These are phyloP conservation scores for Hypoxylon sp. DNA, from an alignment of 2,329 filamentous ascomycete species.

Conservation along the genomic window DNA sequence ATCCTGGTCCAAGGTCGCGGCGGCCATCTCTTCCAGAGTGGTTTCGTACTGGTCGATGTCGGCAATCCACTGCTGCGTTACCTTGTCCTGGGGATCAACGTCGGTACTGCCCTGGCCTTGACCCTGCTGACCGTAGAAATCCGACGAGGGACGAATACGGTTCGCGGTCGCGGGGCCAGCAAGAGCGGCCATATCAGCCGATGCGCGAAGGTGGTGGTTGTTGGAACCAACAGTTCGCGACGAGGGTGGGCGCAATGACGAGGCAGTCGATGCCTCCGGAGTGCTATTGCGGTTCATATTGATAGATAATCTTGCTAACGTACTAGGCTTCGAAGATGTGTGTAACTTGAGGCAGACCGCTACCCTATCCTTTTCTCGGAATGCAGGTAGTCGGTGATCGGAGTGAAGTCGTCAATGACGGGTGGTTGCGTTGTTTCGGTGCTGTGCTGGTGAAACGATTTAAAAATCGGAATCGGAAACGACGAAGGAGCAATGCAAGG, in stretches of 20 bases:
- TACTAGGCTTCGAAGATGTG: conserved; percentile 5
- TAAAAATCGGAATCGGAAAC: conserved; percentile 49
- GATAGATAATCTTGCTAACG: conserved; percentile 29
- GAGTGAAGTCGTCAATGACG: conserved; percentile 6
- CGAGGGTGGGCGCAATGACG: conserved; percentile 83
- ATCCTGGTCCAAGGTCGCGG: conserved; percentile 97
- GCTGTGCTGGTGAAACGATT: conserved; percentile 54
- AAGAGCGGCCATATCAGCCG: conserved; percentile 93
- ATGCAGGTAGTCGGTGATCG: background rate
- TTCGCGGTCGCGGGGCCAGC: conserved; percentile 73
- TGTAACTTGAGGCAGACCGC: conserved; percentile 9
- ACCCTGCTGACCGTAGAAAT: conserved; percentile 87
- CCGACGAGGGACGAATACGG: conserved; percentile 92
- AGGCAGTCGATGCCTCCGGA: conserved; percentile 86
- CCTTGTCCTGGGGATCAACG: conserved; percentile 86
- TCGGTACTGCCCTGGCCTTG: conserved; percentile 77
- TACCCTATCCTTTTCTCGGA: conserved; percentile 4
- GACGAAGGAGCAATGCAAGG: conserved; percentile 47
- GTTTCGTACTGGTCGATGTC: conserved; percentile 99
- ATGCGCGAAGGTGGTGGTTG: conserved; percentile 89
- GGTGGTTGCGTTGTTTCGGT: conserved; percentile 26
- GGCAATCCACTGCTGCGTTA: conserved; percentile 97
- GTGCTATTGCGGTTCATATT: conserved; percentile 90
- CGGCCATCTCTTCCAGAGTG: conserved; percentile 99
- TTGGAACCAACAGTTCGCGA: conserved; percentile 81